These are phyloP conservation scores for Ogataea ganodermae DNA, from an alignment of 805 yeast species.

Conservation along the genomic window DNA sequence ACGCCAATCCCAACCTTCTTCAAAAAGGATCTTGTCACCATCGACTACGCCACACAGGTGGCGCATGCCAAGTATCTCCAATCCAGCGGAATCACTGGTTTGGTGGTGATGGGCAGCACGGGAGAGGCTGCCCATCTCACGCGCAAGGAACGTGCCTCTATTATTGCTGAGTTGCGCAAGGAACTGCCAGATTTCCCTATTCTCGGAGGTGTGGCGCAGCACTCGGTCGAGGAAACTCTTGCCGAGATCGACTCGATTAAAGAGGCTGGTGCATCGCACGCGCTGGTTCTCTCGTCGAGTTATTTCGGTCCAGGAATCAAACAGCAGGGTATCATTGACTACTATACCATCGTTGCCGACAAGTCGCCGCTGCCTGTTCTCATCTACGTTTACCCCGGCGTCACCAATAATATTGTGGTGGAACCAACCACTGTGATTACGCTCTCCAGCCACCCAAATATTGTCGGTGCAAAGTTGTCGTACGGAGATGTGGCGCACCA, in stretches of 20 bases:
- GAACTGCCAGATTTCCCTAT: slow-evolving; percentile 44
- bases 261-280: slow-evolving; percentile 42
- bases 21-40: slow-evolving; percentile 41
- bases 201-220: slow-evolving; percentile 51
- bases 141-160: slow-evolving; percentile 42
- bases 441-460: slow-evolving; percentile 47
- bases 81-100: slow-evolving; percentile 48
- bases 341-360: slow-evolving; percentile 47
- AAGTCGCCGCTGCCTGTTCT: slow-evolving; percentile 44
- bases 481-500: slow-evolving; percentile 53
- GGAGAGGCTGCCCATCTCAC: slow-evolving; percentile 58
- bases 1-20: slow-evolving; percentile 58
- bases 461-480: slow-evolving; percentile 54
- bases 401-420: slow-evolving; percentile 43
- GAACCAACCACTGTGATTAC: slow-evolving; percentile 41
- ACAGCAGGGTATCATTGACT: slow-evolving; percentile 49
- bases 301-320: slow-evolving; percentile 49
- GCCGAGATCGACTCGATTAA: slow-evolving; percentile 40
- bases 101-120: slow-evolving; percentile 54
- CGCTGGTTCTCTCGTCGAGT: slow-evolving; percentile 45
- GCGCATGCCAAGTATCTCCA: slow-evolving; percentile 46
- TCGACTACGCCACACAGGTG: slow-evolving; percentile 48
- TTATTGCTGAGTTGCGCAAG: slow-evolving; percentile 37
- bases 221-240: slow-evolving; percentile 46
- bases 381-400: slow-evolving; percentile 53